Percentiles rank a stretch among this genome's conserved stretches.
These are phyloP conservation scores for Penicillium corylophilum DNA, from an alignment of 2,329 filamentous ascomycete species.

Conservation along the genomic window DNA sequence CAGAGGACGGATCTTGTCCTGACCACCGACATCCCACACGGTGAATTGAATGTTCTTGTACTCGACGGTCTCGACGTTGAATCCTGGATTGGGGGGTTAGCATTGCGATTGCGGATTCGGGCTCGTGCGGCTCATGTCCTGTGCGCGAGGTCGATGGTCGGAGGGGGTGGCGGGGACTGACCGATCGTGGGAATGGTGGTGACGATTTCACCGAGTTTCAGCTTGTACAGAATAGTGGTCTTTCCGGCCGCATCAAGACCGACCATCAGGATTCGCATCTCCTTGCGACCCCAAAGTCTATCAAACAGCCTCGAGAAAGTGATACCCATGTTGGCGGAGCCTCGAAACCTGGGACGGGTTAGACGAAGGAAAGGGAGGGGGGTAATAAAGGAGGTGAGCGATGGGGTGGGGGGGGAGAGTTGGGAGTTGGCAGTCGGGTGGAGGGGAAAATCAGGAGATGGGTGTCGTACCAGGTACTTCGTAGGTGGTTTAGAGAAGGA, in stretches of 20 bases:
- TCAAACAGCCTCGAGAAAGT: conserved; percentile 96
- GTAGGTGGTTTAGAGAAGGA: conserved; percentile 2
- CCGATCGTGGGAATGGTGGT: conserved; percentile 98
- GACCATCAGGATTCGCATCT: conserved; percentile 99
- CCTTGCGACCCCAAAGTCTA: conserved; percentile 98
- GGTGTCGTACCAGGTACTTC: background rate
- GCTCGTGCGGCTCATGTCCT: background rate
- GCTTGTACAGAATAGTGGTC: conserved; percentile 99
- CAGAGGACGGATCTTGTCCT: conserved; percentile 99
- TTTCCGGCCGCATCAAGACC: conserved; percentile 99
- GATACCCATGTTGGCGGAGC: conserved; percentile 81
- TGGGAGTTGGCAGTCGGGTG: background rate
- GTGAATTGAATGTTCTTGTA: conserved; percentile 99
- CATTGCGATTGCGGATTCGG: background rate
- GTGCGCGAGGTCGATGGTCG: background rate
- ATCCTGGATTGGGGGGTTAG: conserved; percentile 59
- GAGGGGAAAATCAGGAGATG: background rate
- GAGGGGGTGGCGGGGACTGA: conserved; percentile 49
- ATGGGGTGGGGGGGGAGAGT: conserved; percentile 9
- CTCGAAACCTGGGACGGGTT: conserved; percentile 16
- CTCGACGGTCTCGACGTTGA: conserved; percentile 99
- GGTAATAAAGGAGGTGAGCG: conserved; percentile 13
- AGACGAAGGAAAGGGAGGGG: conserved; percentile 13
- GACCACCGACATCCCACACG: conserved; percentile 99
- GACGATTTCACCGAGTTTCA: conserved; percentile 97